Evolutionary conservation across 176 grass and related monocot species (phyloP).

Genomic region (Musa troglodytarum): DNA sequence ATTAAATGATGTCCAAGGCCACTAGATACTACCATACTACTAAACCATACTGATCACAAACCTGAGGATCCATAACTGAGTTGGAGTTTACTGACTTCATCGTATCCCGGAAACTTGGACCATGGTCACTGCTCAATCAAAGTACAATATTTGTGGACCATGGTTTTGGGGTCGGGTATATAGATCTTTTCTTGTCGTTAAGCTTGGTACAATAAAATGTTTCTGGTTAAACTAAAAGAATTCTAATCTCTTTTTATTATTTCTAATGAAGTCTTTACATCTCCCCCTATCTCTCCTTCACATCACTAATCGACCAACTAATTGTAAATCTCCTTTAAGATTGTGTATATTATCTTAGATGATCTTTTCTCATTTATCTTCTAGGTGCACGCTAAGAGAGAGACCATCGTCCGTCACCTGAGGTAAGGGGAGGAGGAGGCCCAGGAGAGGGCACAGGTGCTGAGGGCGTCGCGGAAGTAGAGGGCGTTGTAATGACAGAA

Average conservation of each 20-base stretch:
- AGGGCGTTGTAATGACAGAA: constrained; percentile 69
- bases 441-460: constrained; percentile 57
- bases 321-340: too few species aligned
- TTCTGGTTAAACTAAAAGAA: too few species aligned
- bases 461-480: constrained; percentile 54
- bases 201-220: too few species aligned
- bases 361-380: neutral
- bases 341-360: neutral
- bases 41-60: constrained; percentile 16
- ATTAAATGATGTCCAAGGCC: constrained; percentile 4
- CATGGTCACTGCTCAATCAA: constrained; percentile 50
- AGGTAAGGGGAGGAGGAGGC: constrained; percentile 13
- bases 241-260: too few species aligned
- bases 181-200: too few species aligned
- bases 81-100: constrained; percentile 47
- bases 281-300: too few species aligned
- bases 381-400: neutral
- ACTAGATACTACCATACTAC: neutral
- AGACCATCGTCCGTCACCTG: neutral
- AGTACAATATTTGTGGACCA: too few species aligned
- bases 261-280: too few species aligned
- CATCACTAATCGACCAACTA: too few species aligned
- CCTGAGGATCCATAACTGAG: constrained; percentile 34
- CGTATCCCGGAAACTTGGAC: constrained; percentile 35
- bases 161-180: too few species aligned